Evolutionary conservation across 768 basidiomycete genomes (phyloP), one percentile per base, ranked within the genome.

Genomic region (Amanita inopinata): DNA sequence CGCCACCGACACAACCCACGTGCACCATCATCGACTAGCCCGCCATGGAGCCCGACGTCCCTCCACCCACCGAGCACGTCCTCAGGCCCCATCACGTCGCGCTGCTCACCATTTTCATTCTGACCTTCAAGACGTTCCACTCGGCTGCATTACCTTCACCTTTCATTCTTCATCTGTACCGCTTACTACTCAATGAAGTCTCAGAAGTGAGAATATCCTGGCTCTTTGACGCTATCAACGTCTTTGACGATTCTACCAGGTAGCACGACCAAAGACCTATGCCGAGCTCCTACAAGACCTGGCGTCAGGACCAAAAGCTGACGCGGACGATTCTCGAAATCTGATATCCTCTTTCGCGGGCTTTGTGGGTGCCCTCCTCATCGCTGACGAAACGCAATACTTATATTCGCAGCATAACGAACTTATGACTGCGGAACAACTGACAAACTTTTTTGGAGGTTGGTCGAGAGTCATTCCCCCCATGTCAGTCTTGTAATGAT

Each of bases 1-100:
- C 10, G 12, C 10, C 17, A 31, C n/a, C 20, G 18, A 15, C 30
- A 38, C 15, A 40, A 33, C 20, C 27, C 46, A 34, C 32, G 12
- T 40, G 8, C 22, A 36, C n/a, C n/a, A n/a, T n/a, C n/a, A 23
- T 40, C 32, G 15, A 41, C 37, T 27, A 41, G n/a, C n/a, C 43
- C 37, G 53, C 52, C 30, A 71, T 60, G 68, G 70, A 60, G 32
- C 22, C 37, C 38, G 72, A 74, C 24, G 64, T 68, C 15, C 76
- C 74, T 41, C 76, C 80, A 5, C 78, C 80, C 1, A 70, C 73
- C 5, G 73, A 77, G 39, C 80, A 85, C 59, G 67, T 77, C 43
- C 67, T 90, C 20, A 70, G 78, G 42, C 84, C 87, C 1, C 87
- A 90, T 52, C 88, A 91, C 55, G 65, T 90, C 38, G 71, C 72